Base-by-base conservation (phyloP, 1,284 basidiomycete species). In the Puccinia hordei region DNA sequence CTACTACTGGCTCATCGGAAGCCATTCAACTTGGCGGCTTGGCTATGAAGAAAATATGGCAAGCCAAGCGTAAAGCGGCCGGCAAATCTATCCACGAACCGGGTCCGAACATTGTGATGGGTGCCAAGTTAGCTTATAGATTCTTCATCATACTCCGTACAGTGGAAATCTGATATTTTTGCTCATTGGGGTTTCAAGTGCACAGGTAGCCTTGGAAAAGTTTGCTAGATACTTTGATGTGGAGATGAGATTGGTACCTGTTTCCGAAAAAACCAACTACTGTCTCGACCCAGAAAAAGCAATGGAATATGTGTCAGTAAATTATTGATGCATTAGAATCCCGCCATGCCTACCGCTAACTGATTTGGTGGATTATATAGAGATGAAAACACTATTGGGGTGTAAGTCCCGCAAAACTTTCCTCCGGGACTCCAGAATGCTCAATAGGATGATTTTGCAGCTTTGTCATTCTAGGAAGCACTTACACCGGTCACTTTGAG, bases 31-130 rank as follows among this genome's bases (percentile, higher is more conserved):
- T 97, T 9, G 95, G 93, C 22, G 95, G 94, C 63, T 89, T 98
- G 27, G 93, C 95, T 22, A 92, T 98, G 90, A 98, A 98, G 88
- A 92, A 92, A 84, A 89, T 91, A 69, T 98, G 95, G 95, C 95
- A 98, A 86, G 90, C 90, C 82, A 91, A 90, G 85, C 91, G 92
- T 86, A 95, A 94, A 87, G 91, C 90, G 0, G 90, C 90, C 0
- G 95, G 95, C 55, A 94, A 94, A 86, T 91, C 90, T 81, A 92
- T 93, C 78, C 90, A 94, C 84, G 91, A 93, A 82, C 93, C 93
- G 24, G 93, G 89, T 65, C 90, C 89, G 19, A 87, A 87, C 82
- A 86, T 87, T 80, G 83, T 87, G 73, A 86, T 87, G 86, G 86
- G 76, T 30, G 81, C 81, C 12, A 77, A 71, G 76, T 78, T 0